A percentile compares a stretch with the other conserved stretches of the same genome.
Conservation (phyloP, 2,329 filamentous ascomycete species). For the Teratosphaeria destructans region DNA sequence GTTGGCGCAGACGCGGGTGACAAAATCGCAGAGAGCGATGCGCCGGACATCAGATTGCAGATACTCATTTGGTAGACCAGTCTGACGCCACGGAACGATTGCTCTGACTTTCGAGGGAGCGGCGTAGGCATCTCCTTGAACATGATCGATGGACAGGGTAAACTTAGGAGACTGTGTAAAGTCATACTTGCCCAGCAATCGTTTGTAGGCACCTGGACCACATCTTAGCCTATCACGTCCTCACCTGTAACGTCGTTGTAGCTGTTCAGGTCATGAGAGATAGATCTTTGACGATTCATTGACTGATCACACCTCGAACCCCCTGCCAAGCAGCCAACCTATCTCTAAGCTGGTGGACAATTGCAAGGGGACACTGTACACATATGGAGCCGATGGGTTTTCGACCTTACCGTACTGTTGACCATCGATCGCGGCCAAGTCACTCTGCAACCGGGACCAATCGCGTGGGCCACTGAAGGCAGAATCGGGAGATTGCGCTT, state of each 20-base stretch:
- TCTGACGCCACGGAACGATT: constrained; percentile 20
- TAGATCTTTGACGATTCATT: background rate
- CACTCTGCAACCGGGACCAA: constrained; percentile 16
- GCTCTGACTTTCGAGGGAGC: constrained; percentile 23
- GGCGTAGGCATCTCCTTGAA: constrained; percentile 26
- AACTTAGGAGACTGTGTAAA: constrained; percentile 14
- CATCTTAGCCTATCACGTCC: background rate
- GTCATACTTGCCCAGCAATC: constrained; percentile 18
- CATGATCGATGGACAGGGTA: constrained; percentile 23
- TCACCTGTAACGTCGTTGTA: background rate
- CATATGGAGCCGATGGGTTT: background rate
- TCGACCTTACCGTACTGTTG: constrained; percentile 21
- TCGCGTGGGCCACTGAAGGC: background rate
- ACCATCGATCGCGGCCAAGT: constrained; percentile 19
- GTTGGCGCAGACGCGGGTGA: constrained; percentile 21
- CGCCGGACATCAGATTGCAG: constrained; percentile 16
- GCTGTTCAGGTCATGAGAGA: background rate
- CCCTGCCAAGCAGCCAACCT: background rate
- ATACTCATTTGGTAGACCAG: constrained; percentile 19
- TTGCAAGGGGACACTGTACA: background rate
- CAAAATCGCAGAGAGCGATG: constrained; percentile 25
- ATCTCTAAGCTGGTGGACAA: background rate
- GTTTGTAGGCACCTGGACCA: constrained; percentile 23
- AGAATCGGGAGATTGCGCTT: constrained; percentile 1
- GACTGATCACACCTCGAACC: background rate